These are phyloP conservation scores for Aureobasidium subglaciale DNA, from an alignment of 2,329 filamentous ascomycete species.

Conservation along the genomic window DNA sequence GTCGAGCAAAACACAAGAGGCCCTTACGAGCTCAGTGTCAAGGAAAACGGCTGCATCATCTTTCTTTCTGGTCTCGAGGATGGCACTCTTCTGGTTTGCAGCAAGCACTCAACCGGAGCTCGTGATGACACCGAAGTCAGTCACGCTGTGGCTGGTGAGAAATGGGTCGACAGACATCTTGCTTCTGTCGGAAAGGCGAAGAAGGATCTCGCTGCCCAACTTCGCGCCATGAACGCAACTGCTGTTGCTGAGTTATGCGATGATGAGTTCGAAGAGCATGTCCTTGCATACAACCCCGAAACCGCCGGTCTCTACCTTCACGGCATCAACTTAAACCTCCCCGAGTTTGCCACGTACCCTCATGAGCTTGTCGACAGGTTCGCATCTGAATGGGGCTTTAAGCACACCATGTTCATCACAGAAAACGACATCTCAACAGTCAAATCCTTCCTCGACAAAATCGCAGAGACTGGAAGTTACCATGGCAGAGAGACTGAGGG, in stretches of 20 bases:
- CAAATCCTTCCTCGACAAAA: constrained; percentile 71
- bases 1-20: constrained; percentile 70
- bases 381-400: constrained; percentile 88
- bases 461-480: constrained; percentile 83
- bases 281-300: constrained; percentile 77
- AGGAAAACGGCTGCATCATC: constrained; percentile 99
- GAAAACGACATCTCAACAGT: constrained; percentile 69
- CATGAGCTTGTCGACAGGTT: constrained; percentile 79
- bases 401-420: constrained; percentile 72
- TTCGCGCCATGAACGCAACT: constrained; percentile 79
- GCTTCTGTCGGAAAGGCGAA: constrained; percentile 68
- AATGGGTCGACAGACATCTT: constrained; percentile 74
- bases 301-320: constrained; percentile 89
- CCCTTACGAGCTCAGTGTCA: constrained; percentile 91
- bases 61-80: constrained; percentile 91
- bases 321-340: constrained; percentile 92
- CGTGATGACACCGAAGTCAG: constrained; percentile 65
- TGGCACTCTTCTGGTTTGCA: constrained; percentile 87
- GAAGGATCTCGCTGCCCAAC: constrained; percentile 66
- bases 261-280: constrained; percentile 93
- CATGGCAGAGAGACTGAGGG: constrained; percentile 90
- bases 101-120: constrained; percentile 90
- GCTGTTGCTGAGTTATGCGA: constrained; percentile 95
- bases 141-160: constrained; percentile 78
- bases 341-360: constrained; percentile 81